phyloP scores from a whole-genome alignment of 2,329 filamentous ascomycete genomes.

The Colletotrichum tamarilloi region DNA sequence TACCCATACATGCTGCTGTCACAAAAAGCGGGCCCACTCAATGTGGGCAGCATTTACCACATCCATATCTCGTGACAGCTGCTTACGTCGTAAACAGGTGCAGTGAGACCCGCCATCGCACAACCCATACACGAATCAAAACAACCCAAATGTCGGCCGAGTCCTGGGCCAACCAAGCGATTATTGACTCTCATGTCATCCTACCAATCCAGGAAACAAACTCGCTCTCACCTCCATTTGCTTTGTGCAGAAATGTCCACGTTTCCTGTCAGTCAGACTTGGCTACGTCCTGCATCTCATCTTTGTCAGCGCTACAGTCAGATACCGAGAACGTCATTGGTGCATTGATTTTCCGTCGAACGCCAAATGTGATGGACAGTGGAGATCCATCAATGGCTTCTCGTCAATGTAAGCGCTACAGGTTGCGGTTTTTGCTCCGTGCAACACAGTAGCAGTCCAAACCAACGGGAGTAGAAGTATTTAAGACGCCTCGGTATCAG shows the following conservation, averaged over 20 bases:
- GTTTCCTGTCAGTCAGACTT: neutral
- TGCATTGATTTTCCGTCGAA: neutral
- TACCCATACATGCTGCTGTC: neutral
- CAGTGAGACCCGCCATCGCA: neutral
- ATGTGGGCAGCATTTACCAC: too few species aligned
- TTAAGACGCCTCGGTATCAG: neutral
- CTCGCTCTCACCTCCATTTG: neutral
- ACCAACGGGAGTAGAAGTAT: neutral
- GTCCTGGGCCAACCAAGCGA: neutral
- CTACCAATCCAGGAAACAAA: neutral
- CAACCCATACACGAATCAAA: neutral
- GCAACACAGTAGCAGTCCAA: neutral
- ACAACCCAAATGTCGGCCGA: neutral
- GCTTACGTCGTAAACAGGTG: neutral
- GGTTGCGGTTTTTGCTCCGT: neutral
- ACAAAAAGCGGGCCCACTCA: too few species aligned
- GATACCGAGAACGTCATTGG: neutral
- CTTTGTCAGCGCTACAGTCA: neutral
- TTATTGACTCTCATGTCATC: neutral
- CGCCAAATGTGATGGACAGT: neutral
- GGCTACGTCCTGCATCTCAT: neutral
- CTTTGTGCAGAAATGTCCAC: neutral
- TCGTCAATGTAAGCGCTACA: neutral
- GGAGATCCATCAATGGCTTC: neutral
- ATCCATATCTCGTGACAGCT: too few species aligned